Percentiles rank a stretch among this genome's conserved stretches.
phyloP scores from a whole-genome alignment of 2,329 filamentous ascomycete species.

The Aureobasidium sp. region DNA sequence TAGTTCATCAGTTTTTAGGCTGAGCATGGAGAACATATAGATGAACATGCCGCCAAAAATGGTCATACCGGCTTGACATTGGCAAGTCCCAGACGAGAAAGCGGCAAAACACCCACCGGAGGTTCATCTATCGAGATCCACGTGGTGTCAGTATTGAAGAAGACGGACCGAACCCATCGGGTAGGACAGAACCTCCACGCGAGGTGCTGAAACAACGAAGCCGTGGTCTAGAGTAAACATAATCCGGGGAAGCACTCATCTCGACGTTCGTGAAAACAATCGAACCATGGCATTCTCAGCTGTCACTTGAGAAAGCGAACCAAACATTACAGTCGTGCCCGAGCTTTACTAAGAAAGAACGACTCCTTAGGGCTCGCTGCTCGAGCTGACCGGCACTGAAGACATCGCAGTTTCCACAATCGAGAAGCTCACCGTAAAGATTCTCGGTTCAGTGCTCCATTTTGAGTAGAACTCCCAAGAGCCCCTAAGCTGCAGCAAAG shows the following conservation, averaged over 20 bases:
- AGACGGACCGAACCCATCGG: neutral
- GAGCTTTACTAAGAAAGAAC: neutral
- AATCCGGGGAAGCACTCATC: neutral
- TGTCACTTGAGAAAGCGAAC: neutral
- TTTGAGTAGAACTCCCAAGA: neutral
- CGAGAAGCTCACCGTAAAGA: neutral
- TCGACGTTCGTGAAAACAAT: neutral
- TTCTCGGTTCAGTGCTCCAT: neutral
- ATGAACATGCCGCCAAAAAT: neutral
- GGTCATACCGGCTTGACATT: neutral
- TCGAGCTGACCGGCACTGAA: neutral
- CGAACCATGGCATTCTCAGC: neutral
- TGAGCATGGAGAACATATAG: neutral
- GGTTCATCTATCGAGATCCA: neutral
- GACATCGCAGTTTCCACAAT: neutral
- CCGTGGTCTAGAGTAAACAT: neutral
- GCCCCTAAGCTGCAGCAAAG: neutral
- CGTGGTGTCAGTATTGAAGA: neutral
- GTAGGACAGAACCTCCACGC: neutral
- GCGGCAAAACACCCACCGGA: neutral
- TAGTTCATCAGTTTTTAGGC: neutral
- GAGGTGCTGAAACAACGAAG: conserved; percentile 6
- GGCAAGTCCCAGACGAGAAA: neutral
- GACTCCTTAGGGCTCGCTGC: neutral
- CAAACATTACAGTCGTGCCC: neutral